Base-by-base conservation (phyloP, 352 stramenopile species). In the Globisporangium apiculatum region DNA sequence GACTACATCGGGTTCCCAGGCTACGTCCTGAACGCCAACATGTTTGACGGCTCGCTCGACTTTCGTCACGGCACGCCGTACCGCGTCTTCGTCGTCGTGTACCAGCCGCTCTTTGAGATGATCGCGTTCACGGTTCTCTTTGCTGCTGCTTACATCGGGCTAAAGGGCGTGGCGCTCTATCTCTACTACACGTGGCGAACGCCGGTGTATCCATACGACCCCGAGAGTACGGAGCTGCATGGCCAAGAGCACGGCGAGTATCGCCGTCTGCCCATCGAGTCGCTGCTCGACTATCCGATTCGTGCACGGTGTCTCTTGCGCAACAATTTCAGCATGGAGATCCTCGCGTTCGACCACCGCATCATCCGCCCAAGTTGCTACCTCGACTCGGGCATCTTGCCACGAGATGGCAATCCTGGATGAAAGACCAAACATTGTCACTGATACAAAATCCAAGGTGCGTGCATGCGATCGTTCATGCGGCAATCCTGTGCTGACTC, bases 371-470 rank as follows among this genome's bases (percentile, higher is more conserved):
- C 57, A 0, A 63, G 57, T 24, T 63, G 57, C 51, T 63, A 58
- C 37, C 38, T 63, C 35, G 57, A 63, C 37, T 46, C 51, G 14
- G 57, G 57, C 2, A 57, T 63, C 14, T 43, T 63, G 3, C 57
- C 57, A 24, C 57, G 57, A 10, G 43, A 63, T 43, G 43, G 31
- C 18, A 58, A 46, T 5, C 51, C 51, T 0, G 7, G 51, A 18
- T 55, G 51, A 55, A 35, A 17, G 6, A 35, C 9, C 24, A 37
- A 35, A 15, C 5, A 38, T 14, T 14, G n/a, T 37, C 17, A 43
- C 40, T 7, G 40, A 43, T 11, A 43, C 40, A 5, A 24, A 24
- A 24, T 24, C 18, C 18, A 24, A 99, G 80, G 96, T 99, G 65
- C 53, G 58, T 51, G 10, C 37, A 10, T 42, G 5, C 15, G 55